These are phyloP conservation scores for Pseudocercospora vitis DNA, from an alignment of 2,329 filamentous ascomycete species.

Conservation along the genomic window DNA sequence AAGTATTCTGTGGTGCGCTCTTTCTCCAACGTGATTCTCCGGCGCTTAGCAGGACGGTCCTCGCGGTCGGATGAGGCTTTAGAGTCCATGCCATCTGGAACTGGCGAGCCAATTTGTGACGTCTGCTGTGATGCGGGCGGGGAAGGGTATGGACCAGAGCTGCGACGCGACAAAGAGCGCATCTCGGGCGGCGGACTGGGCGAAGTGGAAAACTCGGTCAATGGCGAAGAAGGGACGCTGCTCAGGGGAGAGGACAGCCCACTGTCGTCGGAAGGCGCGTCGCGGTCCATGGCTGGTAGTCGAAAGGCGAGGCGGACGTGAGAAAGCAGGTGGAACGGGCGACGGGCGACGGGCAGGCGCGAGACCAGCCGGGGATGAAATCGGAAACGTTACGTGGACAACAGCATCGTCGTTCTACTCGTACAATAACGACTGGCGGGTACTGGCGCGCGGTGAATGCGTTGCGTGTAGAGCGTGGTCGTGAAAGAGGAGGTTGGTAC, in stretches of 20 bases:
- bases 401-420: conserved; percentile 11
- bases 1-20: conserved; percentile 80
- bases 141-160: conserved; percentile 43
- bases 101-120: conserved; percentile 48
- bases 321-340: not conserved
- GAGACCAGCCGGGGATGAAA: not conserved
- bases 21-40: conserved; percentile 57
- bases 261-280: conserved; percentile 16
- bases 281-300: not conserved
- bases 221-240: conserved; percentile 30
- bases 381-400: conserved; percentile 8
- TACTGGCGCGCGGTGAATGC: conserved; percentile 9
- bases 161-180: conserved; percentile 27
- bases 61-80: conserved; percentile 68
- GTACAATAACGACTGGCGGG: conserved; percentile 1
- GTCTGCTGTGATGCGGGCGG: conserved; percentile 47
- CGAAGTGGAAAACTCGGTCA: conserved; percentile 21
- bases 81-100: conserved; percentile 47
- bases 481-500: not conserved
- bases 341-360: not conserved
- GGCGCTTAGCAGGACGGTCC: conserved; percentile 69
- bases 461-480: conserved; percentile 8
- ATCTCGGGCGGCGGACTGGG: conserved; percentile 24
- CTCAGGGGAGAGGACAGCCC: conserved; percentile 28
- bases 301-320: conserved; percentile 13